Conservation (phyloP, 192 early-diverging fungal species). For the Mortierella claussenii region DNA sequence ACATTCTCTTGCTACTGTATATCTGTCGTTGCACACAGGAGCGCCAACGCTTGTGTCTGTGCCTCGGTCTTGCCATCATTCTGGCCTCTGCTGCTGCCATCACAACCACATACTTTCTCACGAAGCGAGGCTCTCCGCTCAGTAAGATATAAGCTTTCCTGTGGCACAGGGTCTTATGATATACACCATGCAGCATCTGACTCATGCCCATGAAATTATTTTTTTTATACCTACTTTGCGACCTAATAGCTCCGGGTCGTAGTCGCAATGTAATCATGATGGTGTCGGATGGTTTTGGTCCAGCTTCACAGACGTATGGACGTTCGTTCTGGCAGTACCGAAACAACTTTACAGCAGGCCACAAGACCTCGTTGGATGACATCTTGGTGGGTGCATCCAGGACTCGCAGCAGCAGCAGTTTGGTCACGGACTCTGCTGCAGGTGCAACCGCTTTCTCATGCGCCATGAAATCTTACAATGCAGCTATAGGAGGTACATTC, state of each 20-base stretch:
- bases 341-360: conserved; percentile 54
- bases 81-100: conserved; percentile 32
- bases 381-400: conserved; percentile 90
- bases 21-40: conserved; percentile 7
- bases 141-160: conserved; percentile 1
- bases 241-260: conserved; percentile 12
- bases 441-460: conserved; percentile 98
- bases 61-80: conserved; percentile 29
- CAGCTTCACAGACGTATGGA: conserved; percentile 90
- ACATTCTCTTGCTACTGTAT: no score
- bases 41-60: conserved; percentile 26
- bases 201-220: no score
- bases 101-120: conserved; percentile 22
- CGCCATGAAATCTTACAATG: conserved; percentile 92
- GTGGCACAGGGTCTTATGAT: no score
- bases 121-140: conserved; percentile 11
- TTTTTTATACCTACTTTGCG: neutral
- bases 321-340: conserved; percentile 82
- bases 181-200: no score
- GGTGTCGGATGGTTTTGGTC: conserved; percentile 96
- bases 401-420: conserved; percentile 80
- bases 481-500: conserved; percentile 85
- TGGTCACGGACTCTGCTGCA: conserved; percentile 97
- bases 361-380: conserved; percentile 70
- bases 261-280: conserved; percentile 90